These are phyloP conservation scores for Fraxinus greggii DNA, from an alignment of 305 asterid species.

Conservation along the genomic window DNA sequence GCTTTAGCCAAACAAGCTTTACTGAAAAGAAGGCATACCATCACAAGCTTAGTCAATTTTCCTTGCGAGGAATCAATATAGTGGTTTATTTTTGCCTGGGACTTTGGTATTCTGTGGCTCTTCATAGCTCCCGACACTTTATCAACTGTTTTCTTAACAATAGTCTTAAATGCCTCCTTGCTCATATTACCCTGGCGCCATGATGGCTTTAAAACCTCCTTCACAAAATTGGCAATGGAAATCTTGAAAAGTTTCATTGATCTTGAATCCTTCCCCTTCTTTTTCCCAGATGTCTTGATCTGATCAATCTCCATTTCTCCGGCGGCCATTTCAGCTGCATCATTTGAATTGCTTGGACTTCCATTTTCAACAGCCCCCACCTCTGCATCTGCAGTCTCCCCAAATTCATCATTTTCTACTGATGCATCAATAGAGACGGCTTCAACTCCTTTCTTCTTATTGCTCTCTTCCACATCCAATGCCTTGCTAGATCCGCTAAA, in stretches of 20 bases:
- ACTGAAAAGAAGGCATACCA: slow-evolving; percentile 56
- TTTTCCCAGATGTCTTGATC: slow-evolving; percentile 58
- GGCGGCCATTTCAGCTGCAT: slow-evolving; percentile 40
- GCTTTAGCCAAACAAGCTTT: not conserved
- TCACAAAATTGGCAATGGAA: slow-evolving; percentile 85
- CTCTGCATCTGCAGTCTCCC: slow-evolving; percentile 86
- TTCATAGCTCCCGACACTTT: slow-evolving; percentile 96
- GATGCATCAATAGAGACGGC: slow-evolving; percentile 40
- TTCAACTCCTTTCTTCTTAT: slow-evolving; percentile 39
- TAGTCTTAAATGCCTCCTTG: slow-evolving; percentile 98
- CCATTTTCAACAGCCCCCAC: slow-evolving; percentile 67
- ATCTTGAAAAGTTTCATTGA: slow-evolving; percentile 66
- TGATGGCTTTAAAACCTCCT: slow-evolving; percentile 92
- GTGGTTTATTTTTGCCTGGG: slow-evolving; percentile 77
- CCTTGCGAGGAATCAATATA: slow-evolving; percentile 87
- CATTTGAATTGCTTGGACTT: slow-evolving; percentile 60
- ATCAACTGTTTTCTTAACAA: slow-evolving; percentile 97
- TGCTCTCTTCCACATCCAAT: slow-evolving; percentile 42
- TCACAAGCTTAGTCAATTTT: slow-evolving; percentile 89
- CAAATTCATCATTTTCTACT: slow-evolving; percentile 65
- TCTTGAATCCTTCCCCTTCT: slow-evolving; percentile 61
- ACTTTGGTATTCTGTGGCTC: slow-evolving; percentile 76
- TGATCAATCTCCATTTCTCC: slow-evolving; percentile 81
- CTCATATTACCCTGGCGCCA: slow-evolving; percentile 99
- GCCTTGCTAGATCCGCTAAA: slow-evolving; percentile 50